These are phyloP conservation scores for Casuarina glauca DNA, from an alignment of 306 rosid species.

Conservation along the genomic window DNA sequence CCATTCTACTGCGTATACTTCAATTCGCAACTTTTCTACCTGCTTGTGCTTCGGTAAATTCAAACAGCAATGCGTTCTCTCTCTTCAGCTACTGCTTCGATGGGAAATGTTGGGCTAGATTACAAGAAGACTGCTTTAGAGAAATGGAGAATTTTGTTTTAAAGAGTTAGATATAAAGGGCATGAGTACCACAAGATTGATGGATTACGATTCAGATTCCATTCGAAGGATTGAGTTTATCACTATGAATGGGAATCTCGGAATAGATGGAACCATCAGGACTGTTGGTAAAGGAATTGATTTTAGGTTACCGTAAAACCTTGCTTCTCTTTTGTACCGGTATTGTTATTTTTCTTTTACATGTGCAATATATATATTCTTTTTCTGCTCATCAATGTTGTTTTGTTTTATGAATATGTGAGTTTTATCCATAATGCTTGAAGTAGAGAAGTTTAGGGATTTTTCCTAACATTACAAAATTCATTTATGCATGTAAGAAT, in stretches of 20 bases:
- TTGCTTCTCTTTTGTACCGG: not conserved
- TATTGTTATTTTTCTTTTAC: not conserved
- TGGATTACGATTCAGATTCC: not conserved
- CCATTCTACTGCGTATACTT: constrained; percentile 27
- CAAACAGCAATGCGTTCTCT: not conserved
- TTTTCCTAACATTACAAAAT: too few species aligned
- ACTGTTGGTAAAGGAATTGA: not conserved
- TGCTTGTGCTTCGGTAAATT: constrained; percentile 24
- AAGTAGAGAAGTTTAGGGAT: too few species aligned
- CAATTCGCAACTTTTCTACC: constrained; percentile 7
- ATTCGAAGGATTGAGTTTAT: not conserved
- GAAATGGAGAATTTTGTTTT: not conserved
- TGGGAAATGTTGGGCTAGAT: not conserved
- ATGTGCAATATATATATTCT: too few species aligned
- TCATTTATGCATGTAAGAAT: too few species aligned
- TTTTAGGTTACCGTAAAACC: not conserved
- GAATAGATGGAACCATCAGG: not conserved
- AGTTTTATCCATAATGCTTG: too few species aligned
- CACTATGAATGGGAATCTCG: not conserved
- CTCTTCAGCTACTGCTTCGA: constrained; percentile 15
- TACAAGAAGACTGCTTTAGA: not conserved
- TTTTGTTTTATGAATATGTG: not conserved
- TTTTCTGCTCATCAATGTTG: not conserved
- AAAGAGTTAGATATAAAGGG: not conserved
- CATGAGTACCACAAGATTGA: not conserved